Evolutionary conservation across 805 yeast genomes (phyloP).

Genomic region (Blastobotrys mokoenaii): DNA sequence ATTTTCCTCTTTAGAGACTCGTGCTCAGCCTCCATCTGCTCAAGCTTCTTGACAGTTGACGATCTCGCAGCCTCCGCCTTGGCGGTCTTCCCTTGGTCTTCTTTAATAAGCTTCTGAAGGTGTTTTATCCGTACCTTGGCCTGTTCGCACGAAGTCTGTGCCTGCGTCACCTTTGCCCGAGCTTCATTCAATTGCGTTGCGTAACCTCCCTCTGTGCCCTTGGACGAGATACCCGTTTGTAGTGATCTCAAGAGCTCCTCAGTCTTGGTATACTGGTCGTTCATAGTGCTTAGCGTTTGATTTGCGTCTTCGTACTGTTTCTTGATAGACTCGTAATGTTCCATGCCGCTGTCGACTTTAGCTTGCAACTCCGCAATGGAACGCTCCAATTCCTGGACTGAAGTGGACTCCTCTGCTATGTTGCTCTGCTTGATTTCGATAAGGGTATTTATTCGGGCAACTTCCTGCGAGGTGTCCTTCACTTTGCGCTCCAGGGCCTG

Average conservation of each 20-base stretch:
- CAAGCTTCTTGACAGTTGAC: slow-evolving; percentile 36
- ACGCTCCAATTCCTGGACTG: slow-evolving; percentile 27
- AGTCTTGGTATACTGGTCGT: slow-evolving; percentile 44
- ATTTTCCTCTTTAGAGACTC: slow-evolving; percentile 36
- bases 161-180: slow-evolving; percentile 45
- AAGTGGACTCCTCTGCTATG: slow-evolving; percentile 43
- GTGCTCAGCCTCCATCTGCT: slow-evolving; percentile 33
- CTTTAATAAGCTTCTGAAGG: slow-evolving; percentile 45
- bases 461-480: slow-evolving; percentile 46
- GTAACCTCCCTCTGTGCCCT: slow-evolving; percentile 68
- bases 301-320: slow-evolving; percentile 38
- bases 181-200: slow-evolving; percentile 58
- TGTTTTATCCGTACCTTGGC: slow-evolving; percentile 51
- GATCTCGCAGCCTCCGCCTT: slow-evolving; percentile 47
- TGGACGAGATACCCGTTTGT: slow-evolving; percentile 83
- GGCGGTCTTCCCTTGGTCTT: slow-evolving; percentile 25
- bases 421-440: slow-evolving; percentile 50
- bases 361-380: slow-evolving; percentile 31
- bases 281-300: slow-evolving; percentile 36
- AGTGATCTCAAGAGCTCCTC: slow-evolving; percentile 76
- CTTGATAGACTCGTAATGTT: slow-evolving; percentile 36
- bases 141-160: slow-evolving; percentile 50
- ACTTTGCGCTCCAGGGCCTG: slow-evolving; percentile 54
- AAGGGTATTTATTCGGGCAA: slow-evolving; percentile 62
- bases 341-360: slow-evolving; percentile 23